A percentile compares a stretch with the other conserved stretches of the same genome.
Evolutionary conservation across 495 filamentous ascomycete genomes (phyloP).

Genomic region (Hypoxylon fragiforme): DNA sequence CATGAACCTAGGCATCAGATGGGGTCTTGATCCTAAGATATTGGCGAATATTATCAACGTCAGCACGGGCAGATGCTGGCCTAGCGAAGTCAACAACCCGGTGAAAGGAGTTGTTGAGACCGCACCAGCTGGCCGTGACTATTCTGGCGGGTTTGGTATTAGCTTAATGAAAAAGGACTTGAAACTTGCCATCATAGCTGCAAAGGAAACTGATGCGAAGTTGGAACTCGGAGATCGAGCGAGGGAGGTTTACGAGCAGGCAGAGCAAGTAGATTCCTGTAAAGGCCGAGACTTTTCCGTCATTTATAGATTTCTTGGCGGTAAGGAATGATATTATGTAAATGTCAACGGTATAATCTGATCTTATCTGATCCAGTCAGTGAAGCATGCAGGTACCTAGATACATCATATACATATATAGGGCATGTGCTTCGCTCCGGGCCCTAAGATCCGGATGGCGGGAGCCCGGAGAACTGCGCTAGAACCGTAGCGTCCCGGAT

Average conservation of each 20-base stretch:
- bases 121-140: conserved; percentile 72
- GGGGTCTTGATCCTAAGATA: conserved; percentile 79
- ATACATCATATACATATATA: not conserved
- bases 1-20: conserved; percentile 86
- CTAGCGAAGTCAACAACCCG: conserved; percentile 89
- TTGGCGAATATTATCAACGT: conserved; percentile 82
- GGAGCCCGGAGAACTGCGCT: conserved; percentile 13
- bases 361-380: conserved; percentile 7
- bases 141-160: conserved; percentile 81
- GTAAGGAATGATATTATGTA: conserved; percentile 42
- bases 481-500: conserved; percentile 25
- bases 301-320: conserved; percentile 74
- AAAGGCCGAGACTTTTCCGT: conserved; percentile 83
- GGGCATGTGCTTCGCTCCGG: not conserved
- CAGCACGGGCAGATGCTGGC: conserved; percentile 88
- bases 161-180: conserved; percentile 85
- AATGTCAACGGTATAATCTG: conserved; percentile 3
- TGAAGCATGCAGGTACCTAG: not conserved
- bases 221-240: conserved; percentile 68
- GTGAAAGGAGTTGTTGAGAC: conserved; percentile 79
- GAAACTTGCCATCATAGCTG: conserved; percentile 71
- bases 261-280: conserved; percentile 60
- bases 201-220: conserved; percentile 65
- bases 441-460: conserved; percentile 11
- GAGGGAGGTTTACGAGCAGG: conserved; percentile 66